These are phyloP conservation scores for Lachnum nothofagi DNA, from an alignment of 2,329 filamentous ascomycete genomes.

Conservation along the genomic window DNA sequence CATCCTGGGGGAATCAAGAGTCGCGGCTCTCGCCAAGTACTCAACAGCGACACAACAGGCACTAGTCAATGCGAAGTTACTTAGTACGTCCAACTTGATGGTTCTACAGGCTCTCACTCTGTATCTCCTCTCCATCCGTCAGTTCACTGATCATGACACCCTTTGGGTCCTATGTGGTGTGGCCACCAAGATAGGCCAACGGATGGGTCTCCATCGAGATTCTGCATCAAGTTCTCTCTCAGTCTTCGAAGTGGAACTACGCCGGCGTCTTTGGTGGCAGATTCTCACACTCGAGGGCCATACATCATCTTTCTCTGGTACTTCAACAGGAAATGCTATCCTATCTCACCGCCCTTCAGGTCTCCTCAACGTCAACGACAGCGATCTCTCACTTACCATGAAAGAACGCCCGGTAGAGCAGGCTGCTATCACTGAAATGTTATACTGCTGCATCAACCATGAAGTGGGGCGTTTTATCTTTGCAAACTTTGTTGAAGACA, in stretches of 20 bases:
- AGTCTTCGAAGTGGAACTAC: conserved; percentile 53
- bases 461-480: not conserved
- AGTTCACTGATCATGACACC: conserved; percentile 34
- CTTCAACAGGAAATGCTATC: conserved; percentile 42
- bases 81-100: conserved; percentile 58
- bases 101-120: conserved; percentile 63
- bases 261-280: conserved; percentile 58
- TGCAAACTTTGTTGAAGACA: conserved; percentile 25
- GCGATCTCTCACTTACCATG: conserved; percentile 40
- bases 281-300: conserved; percentile 53
- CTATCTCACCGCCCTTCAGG: conserved; percentile 37
- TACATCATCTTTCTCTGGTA: conserved; percentile 41
- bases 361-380: conserved; percentile 51
- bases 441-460: conserved; percentile 24
- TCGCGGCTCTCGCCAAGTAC: conserved; percentile 46
- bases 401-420: conserved; percentile 37
- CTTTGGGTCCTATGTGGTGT: conserved; percentile 44
- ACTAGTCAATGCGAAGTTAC: conserved; percentile 59
- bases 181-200: conserved; percentile 42
- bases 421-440: conserved; percentile 41
- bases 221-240: conserved; percentile 21
- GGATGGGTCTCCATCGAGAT: conserved; percentile 45
- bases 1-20: conserved; percentile 49
- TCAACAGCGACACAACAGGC: conserved; percentile 57
- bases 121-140: conserved; percentile 41